Base-by-base conservation (phyloP, 164 flowering plant species). In the Piper betle region DNA sequence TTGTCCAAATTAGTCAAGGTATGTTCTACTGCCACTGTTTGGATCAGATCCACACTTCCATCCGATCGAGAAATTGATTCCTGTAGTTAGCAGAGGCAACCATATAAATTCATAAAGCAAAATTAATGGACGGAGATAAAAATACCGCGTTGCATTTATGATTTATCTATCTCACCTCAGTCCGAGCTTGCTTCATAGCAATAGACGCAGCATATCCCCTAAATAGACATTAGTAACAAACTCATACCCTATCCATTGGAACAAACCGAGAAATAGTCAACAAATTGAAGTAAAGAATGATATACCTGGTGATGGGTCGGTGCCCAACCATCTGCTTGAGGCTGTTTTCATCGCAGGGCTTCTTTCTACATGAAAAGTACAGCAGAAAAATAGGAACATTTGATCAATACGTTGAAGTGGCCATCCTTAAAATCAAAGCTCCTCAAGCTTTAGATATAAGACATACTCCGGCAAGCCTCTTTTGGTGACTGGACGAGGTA, bases 141-240 rank as follows among this genome's bases (percentile, higher is more conserved):
- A 25, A 5, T 37, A 40, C 37, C 43, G 7, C 68, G 1, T 11
- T 6, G 11, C 0, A 6, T 6, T 42, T 42, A 6, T 6, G 46
- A 6, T 42, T 42, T 42, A 11, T 42, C 11, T 42, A 53, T n/a
- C 20, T 18, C 41, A 80, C 84, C 90, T 78, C 69, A 2, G 59
- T 56, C 40, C 61, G 16, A 7, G 7, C 53, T 69, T 69, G 72
- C 58, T 77, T 78, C 64, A 64, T 75, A 39, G 86, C 86, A 60
- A 84, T 55, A 69, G 86, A 81, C 8, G 95, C 90, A 37, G 95
- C 88, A 75, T 81, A 82, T 62, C 77, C 83, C 86, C 96, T 89
- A 65, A 64, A 66, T 19, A 59, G 37, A 20, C 48, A 72, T 4
- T 33, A 59, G 62, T 25, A 75, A 52, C 41, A 11, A 39, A 37